Evolutionary conservation across 805 yeast species (phyloP).

Genomic region (Tetrapisispora pingtungensis): DNA sequence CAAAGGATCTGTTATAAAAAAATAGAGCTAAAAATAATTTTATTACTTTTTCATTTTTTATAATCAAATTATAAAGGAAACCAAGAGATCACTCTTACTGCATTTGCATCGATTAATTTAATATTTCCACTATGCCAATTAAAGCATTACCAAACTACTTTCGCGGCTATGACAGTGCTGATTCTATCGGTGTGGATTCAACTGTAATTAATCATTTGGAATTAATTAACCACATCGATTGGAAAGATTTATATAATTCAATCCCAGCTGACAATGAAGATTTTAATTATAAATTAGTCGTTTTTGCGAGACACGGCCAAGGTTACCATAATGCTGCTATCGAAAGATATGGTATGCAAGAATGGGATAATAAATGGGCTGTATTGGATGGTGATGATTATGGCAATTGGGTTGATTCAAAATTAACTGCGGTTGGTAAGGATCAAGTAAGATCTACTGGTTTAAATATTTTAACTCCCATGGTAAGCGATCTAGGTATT

Average conservation of each 20-base stretch:
- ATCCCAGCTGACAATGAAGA: constrained; percentile 15
- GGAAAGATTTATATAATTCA: constrained; percentile 15
- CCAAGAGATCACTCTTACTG: too few relatives aligned
- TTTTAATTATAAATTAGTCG: constrained; percentile 13
- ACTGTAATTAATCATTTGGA: constrained; percentile 11
- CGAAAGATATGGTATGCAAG: constrained; percentile 42
- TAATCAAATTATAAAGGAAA: too few relatives aligned
- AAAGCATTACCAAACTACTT: constrained; percentile 22
- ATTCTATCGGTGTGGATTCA: constrained; percentile 9
- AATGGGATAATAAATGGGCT: constrained; percentile 52
- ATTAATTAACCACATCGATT: constrained; percentile 9
- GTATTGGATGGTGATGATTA: constrained; percentile 44
- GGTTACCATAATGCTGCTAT: constrained; percentile 55
- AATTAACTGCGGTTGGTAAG: constrained; percentile 44
- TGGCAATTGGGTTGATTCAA: constrained; percentile 41
- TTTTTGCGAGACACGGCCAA: constrained; percentile 51
- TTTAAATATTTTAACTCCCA: constrained; percentile 11
- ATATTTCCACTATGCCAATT: neutral
- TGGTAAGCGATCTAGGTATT: constrained; percentile 36
- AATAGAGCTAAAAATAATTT: too few relatives aligned
- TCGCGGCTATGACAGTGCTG: constrained; percentile 10
- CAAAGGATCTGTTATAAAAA: too few relatives aligned
- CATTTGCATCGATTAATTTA: neutral
- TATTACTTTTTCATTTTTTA: too few relatives aligned
- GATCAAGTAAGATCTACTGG: constrained; percentile 44